These are phyloP conservation scores for Physaria fendleri DNA, from an alignment of 345 rosid species.

Conservation along the genomic window DNA sequence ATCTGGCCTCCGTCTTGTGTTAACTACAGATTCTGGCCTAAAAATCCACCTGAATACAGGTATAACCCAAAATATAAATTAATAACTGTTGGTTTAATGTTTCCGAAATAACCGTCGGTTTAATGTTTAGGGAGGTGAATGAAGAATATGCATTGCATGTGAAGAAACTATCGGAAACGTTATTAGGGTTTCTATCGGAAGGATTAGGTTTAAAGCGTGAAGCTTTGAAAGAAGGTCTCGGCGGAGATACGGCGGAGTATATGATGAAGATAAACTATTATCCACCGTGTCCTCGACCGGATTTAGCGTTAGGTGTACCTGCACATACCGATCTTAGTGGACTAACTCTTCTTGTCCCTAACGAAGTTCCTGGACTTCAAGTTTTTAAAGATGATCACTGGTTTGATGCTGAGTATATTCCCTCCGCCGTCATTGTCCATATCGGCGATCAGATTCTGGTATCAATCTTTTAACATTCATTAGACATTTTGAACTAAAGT, in stretches of 20 bases:
- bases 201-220: constrained; percentile 56
- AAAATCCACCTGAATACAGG: constrained; percentile 70
- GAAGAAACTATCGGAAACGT: constrained; percentile 43
- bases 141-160: constrained; percentile 57
- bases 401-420: constrained; percentile 65
- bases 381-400: constrained; percentile 60
- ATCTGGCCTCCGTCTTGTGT: constrained; percentile 67
- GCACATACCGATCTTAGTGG: constrained; percentile 79
- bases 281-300: constrained; percentile 90
- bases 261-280: constrained; percentile 79
- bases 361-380: constrained; percentile 82
- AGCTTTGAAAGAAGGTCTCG: constrained; percentile 44
- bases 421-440: constrained; percentile 67
- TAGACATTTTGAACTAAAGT: background rate
- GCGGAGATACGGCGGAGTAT: constrained; percentile 59
- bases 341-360: constrained; percentile 72
- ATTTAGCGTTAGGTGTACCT: constrained; percentile 67
- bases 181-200: constrained; percentile 40
- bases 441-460: constrained; percentile 88
- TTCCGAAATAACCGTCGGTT: background rate
- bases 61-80: background rate
- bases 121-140: constrained; percentile 49
- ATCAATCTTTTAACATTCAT: background rate
- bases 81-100: background rate
- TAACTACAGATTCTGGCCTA: constrained; percentile 69